A percentile compares a stretch with the other conserved stretches of the same genome.
These are phyloP conservation scores for Puccinia triticina DNA, from an alignment of 1,284 basidiomycete genomes.

Conservation along the genomic window DNA sequence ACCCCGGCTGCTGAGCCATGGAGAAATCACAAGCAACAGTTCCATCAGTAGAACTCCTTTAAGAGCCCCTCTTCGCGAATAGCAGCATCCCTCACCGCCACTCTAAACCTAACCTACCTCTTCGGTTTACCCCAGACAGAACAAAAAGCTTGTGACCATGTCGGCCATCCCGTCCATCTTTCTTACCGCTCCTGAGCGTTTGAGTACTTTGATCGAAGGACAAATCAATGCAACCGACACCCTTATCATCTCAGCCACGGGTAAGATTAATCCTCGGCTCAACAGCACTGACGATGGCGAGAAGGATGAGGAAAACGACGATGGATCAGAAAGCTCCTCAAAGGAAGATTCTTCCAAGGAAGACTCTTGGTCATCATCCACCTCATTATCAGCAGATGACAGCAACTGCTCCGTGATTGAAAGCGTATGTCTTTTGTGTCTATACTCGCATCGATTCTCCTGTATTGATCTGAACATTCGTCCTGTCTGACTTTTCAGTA, in stretches of 20 bases:
- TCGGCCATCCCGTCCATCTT: slow-evolving; percentile 1
- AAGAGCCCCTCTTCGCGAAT: background rate
- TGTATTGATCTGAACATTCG: background rate
- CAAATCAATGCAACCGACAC: background rate
- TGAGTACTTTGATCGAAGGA: background rate
- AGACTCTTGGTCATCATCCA: slow-evolving; percentile 28
- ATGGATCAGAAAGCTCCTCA: slow-evolving; percentile 5
- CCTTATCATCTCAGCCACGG: background rate
- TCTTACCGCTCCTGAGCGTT: background rate
- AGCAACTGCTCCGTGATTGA: background rate
- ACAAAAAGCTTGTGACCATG: background rate
- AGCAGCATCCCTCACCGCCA: background rate
- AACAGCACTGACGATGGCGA: background rate
- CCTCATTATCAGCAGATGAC: slow-evolving; percentile 13
- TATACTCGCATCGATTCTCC: background rate
- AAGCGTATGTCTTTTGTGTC: slow-evolving; percentile 1
- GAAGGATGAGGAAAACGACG: slow-evolving; percentile 15
- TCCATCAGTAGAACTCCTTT: background rate
- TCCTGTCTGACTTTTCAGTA: background rate
- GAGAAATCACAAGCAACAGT: background rate
- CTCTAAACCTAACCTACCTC: background rate
- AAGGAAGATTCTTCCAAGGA: slow-evolving; percentile 14
- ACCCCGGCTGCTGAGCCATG: background rate
- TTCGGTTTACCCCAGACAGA: background rate
- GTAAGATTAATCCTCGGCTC: background rate